These are phyloP conservation scores for Hibiscus mutabilis DNA, from an alignment of 345 rosid genomes.

Conservation along the genomic window DNA sequence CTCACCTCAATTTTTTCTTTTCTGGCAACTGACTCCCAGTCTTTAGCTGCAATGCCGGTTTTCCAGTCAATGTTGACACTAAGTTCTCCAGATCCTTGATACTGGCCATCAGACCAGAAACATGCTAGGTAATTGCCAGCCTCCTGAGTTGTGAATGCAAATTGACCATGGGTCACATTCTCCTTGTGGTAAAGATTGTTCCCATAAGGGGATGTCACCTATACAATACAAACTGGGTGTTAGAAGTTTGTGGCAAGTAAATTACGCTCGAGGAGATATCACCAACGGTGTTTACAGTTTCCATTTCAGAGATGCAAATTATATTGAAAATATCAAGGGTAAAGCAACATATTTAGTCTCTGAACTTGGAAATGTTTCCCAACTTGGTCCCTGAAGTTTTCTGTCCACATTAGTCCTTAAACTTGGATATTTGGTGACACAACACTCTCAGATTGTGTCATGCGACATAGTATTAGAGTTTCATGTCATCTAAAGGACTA, in stretches of 20 bases:
- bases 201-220: conserved; percentile 91
- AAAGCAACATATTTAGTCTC: no score
- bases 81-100: conserved; percentile 22
- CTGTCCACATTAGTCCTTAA: not conserved
- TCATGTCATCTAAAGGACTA: not conserved
- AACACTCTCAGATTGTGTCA: no score
- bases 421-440: no score
- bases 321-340: no score
- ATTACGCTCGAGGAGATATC: no score
- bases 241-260: not conserved
- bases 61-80: conserved; percentile 83
- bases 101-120: conserved; percentile 45
- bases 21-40: conserved; percentile 91
- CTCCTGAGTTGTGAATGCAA: conserved; percentile 86
- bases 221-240: not conserved
- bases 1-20: conserved; percentile 81
- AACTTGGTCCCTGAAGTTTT: not conserved
- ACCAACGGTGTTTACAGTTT: no score
- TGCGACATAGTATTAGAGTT: no score
- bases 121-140: conserved; percentile 78
- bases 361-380: not conserved
- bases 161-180: conserved; percentile 75
- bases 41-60: conserved; percentile 83
- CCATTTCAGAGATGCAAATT: no score
- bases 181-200: conserved; percentile 61